Evolutionary conservation across 345 rosid species (phyloP).

Genomic region (Ricinus communis): DNA sequence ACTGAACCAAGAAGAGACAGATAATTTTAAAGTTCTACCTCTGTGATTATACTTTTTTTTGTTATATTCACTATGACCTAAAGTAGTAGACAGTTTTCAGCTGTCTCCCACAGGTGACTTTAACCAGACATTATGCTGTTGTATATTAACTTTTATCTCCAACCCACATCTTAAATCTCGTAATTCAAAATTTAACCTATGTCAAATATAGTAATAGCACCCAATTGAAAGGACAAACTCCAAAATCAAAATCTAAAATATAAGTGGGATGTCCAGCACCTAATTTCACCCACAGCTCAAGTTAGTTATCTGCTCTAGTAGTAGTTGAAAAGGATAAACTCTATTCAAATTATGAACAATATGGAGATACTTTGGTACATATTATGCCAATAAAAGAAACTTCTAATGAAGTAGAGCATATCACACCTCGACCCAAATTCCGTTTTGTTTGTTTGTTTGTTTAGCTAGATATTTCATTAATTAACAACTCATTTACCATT

Average conservation of each 20-base stretch:
- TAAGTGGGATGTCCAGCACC: background rate
- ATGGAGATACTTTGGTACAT: background rate
- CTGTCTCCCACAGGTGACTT: background rate
- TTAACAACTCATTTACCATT: background rate
- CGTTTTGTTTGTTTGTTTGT: no score
- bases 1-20: constrained; percentile 43
- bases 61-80: no score
- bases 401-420: background rate
- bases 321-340: background rate
- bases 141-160: background rate
- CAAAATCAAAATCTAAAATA: background rate
- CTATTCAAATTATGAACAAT: background rate
- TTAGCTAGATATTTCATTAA: background rate
- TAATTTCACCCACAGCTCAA: background rate
- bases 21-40: background rate
- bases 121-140: background rate
- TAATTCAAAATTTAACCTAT: background rate
- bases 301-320: background rate
- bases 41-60: no score
- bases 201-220: background rate
- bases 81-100: no score
- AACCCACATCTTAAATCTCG: no score
- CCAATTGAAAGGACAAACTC: no score
- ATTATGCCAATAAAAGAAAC: background rate
- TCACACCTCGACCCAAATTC: background rate